Evolutionary conservation across 2,329 filamentous ascomycete genomes (phyloP), one percentile per base, ranked within the genome.

Genomic region (Venturia pyrina): DNA sequence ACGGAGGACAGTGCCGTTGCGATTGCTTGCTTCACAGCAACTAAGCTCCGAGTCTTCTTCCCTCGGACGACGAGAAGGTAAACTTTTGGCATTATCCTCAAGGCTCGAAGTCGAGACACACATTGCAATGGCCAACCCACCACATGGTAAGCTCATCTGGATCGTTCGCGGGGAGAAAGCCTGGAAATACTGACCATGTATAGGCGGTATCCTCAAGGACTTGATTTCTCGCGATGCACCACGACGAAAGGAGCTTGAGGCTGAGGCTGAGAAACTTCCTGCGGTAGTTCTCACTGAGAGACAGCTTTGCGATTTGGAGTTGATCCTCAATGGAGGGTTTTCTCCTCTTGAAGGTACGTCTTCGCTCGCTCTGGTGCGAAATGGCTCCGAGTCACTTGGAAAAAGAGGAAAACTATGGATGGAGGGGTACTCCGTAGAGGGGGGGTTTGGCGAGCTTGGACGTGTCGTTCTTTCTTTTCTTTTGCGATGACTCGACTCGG

Each of bases 261-360:
- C 85, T 60, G 95, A 99, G 81, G 90, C 93, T 53, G 93, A 96
- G 83, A 88, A 76, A 41, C 87, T 98, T 59, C 91, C 92, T 46
- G 90, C 93, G 46, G 83, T 99, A 71, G 81, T 89, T 67, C 87
- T 99, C 71, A 89, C 86, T 63, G 95, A 99, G 84, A 88, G 95
- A 74, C 95, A 99, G 80, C 87, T 99, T 62, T 99, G 95, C 80
- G 95, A 99, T 84, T 85, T 99, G 71, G 95, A 99, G 81, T 81
- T 99, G 79, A 92, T 99, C 75, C 87, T 99, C 78, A 98, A 92
- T 78, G 95, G 95, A 76, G 95, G 95, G 70, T 99, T 99, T 83
- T 97, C 93, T 70, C 95, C 95, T 67, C 86, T 99, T 50, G 93
- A 99, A 86, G 95, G 93, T 96, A 73, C 69, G 87, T 63, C 28